A percentile compares a stretch with the other conserved stretches of the same genome.
These are phyloP conservation scores for Malassezia equina DNA, from an alignment of 1,284 basidiomycete species.

Conservation along the genomic window DNA sequence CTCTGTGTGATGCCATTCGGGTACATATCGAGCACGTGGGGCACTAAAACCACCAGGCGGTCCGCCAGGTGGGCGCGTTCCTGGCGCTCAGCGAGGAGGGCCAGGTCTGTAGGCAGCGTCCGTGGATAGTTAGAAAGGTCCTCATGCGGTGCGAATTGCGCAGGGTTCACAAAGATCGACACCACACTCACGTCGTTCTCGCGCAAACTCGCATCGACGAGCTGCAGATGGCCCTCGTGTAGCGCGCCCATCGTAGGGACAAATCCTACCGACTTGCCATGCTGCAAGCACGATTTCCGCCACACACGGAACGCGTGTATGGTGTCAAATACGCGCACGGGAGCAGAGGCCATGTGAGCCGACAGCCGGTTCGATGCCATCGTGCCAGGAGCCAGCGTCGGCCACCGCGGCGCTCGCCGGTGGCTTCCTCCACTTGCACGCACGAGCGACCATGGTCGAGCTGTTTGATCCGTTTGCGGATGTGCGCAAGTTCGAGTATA, in stretches of 20 bases:
- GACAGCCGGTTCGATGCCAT: constrained; percentile 1
- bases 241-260: constrained; percentile 96
- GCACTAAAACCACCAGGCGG: constrained; percentile 28
- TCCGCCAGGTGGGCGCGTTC: constrained; percentile 17
- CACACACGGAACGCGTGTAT: constrained; percentile 7
- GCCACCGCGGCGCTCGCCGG: background rate
- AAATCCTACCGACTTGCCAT: constrained; percentile 60
- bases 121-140: constrained; percentile 84
- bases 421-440: background rate
- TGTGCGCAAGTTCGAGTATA: constrained; percentile 32
- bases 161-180: constrained; percentile 94
- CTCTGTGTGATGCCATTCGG: constrained; percentile 70
- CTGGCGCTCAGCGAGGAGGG: constrained; percentile 34
- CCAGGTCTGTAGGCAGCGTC: constrained; percentile 51
- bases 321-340: constrained; percentile 3
- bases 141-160: constrained; percentile 92
- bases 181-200: constrained; percentile 79
- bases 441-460: background rate
- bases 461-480: constrained; percentile 34
- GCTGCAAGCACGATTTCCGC: constrained; percentile 6
- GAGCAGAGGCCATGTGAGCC: constrained; percentile 2
- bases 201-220: constrained; percentile 60
- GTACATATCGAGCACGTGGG: constrained; percentile 57
- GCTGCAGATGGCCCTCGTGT: constrained; percentile 80
- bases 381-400: background rate